Percentiles rank a stretch among this genome's conserved stretches.
Conservation (phyloP, 345 rosid genomes). For the Brassica incana region DNA sequence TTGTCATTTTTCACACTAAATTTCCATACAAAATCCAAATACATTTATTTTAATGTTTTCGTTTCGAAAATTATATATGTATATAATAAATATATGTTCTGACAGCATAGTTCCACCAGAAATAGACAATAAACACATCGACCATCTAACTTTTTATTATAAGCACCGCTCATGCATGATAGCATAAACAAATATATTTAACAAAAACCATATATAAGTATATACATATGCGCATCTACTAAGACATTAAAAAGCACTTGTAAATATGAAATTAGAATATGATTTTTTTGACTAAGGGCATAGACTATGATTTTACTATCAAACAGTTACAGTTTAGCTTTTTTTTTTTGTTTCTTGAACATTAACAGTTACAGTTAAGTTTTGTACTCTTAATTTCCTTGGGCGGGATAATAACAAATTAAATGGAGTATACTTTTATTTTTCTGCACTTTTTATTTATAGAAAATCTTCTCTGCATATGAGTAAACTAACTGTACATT, state of each 20-base stretch:
- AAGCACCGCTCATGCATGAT: background rate
- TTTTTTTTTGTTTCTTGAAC: too few relatives aligned
- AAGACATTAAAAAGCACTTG: background rate
- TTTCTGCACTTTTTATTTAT: background rate
- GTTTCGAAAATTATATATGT: background rate
- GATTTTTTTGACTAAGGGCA: background rate
- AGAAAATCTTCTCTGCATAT: background rate
- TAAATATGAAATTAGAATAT: background rate
- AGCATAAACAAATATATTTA: background rate
- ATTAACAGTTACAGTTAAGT: too few relatives aligned
- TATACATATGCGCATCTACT: background rate
- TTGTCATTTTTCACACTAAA: constrained; percentile 30
- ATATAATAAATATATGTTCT: constrained; percentile 19
- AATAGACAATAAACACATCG: constrained; percentile 31
- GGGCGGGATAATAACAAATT: background rate
- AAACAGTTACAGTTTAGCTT: background rate
- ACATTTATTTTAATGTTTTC: background rate
- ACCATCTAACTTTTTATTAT: background rate
- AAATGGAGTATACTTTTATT: background rate
- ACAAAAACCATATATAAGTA: background rate
- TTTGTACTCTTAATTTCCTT: background rate
- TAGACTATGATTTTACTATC: background rate
- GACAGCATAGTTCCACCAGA: constrained; percentile 18
- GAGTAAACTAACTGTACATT: background rate
- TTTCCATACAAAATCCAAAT: constrained; percentile 23